phyloP scores from a whole-genome alignment of 148 eudicot genomes.

The Pouteria glomerata region DNA sequence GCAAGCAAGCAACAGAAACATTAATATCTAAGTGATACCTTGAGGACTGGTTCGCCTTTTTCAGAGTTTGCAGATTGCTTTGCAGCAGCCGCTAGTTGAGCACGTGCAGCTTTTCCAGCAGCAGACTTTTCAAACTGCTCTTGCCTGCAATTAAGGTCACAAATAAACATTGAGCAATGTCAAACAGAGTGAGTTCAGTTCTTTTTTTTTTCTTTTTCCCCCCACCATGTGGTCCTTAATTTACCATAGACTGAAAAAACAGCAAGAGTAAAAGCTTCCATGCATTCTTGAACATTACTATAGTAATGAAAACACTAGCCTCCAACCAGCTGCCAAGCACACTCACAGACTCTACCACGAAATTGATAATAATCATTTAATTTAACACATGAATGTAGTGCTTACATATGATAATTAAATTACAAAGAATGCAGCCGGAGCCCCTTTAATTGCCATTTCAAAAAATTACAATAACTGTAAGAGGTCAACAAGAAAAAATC shows the following conservation, averaged over 20 bases:
- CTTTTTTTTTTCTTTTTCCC: background rate
- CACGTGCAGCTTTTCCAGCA: slow-evolving; percentile 80
- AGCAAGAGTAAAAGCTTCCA: background rate
- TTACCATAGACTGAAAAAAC: background rate
- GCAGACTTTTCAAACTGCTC: slow-evolving; percentile 77
- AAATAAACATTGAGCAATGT: background rate
- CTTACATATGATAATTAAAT: background rate
- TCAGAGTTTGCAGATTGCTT: slow-evolving; percentile 54
- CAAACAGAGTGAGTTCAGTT: too few species aligned
- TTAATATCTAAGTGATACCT: slow-evolving; percentile 34
- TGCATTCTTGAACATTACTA: background rate
- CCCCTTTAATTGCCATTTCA: background rate
- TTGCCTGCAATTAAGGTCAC: slow-evolving; percentile 46
- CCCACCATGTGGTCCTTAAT: background rate
- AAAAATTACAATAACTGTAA: too few species aligned
- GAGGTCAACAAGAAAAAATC: too few species aligned
- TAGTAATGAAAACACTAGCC: background rate
- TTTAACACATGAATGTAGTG: background rate
- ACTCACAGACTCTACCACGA: background rate
- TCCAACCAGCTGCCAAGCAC: background rate
- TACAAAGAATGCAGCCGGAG: background rate
- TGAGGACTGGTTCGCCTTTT: slow-evolving; percentile 79
- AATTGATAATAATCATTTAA: background rate
- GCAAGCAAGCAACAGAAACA: background rate
- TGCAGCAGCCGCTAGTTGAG: slow-evolving; percentile 67